Conservation (phyloP, 2,329 filamentous ascomycete genomes). For the Fusarium tanahbumbuense region DNA sequence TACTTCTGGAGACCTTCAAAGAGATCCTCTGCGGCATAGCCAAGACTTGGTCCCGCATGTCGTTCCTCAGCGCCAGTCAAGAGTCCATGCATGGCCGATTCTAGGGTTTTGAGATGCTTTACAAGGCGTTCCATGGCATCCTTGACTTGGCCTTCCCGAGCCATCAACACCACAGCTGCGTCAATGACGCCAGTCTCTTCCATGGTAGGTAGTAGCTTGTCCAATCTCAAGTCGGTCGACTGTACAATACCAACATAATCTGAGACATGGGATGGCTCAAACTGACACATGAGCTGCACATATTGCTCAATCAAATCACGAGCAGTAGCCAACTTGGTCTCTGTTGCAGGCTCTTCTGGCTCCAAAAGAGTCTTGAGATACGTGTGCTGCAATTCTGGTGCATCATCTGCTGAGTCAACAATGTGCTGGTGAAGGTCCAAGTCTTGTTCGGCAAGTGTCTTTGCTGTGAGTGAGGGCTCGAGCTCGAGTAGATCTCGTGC, state of each 20-base stretch:
- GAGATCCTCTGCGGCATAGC: conserved; percentile 77
- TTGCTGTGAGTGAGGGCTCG: conserved; percentile 73
- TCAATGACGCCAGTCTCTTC: conserved; percentile 92
- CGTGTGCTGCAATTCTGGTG: conserved; percentile 74
- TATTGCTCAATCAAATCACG: conserved; percentile 82
- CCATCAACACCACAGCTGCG: conserved; percentile 90
- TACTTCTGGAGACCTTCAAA: conserved; percentile 88
- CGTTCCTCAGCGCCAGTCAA: conserved; percentile 70
- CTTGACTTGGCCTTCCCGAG: conserved; percentile 84
- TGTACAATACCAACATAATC: conserved; percentile 84
- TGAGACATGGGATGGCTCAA: conserved; percentile 83
- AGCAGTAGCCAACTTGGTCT: conserved; percentile 54
- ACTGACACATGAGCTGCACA: conserved; percentile 90
- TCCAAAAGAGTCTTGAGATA: conserved; percentile 84
- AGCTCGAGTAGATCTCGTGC: conserved; percentile 74
- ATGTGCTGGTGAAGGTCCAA: conserved; percentile 74
- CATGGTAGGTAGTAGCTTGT: conserved; percentile 85
- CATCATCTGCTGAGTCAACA: conserved; percentile 69
- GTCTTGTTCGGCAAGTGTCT: conserved; percentile 70
- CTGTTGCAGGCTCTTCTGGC: conserved; percentile 55
- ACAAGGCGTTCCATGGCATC: conserved; percentile 87
- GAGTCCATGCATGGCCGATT: conserved; percentile 80
- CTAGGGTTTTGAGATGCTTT: conserved; percentile 82
- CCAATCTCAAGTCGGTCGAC: conserved; percentile 80
- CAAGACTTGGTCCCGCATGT: conserved; percentile 61